Conservation (phyloP, 1,284 basidiomycete genomes). For the Pyrrhoderma lamaoense region DNA sequence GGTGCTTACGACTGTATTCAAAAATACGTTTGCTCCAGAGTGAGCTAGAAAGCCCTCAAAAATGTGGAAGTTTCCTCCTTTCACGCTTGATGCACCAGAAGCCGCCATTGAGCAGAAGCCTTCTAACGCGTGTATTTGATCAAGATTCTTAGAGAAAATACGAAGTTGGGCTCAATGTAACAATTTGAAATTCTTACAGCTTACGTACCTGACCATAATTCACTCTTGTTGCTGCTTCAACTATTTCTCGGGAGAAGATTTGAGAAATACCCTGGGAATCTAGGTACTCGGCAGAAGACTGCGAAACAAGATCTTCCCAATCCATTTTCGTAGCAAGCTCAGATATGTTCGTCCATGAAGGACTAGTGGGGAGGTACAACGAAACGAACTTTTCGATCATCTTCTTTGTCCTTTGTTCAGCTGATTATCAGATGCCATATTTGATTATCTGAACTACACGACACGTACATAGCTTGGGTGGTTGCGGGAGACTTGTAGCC, state of each 20-base stretch:
- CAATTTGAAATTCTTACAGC: not conserved
- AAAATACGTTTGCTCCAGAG: constrained; percentile 60
- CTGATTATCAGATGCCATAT: not conserved
- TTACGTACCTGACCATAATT: constrained; percentile 76
- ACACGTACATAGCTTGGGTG: constrained; percentile 49
- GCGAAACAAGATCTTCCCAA: constrained; percentile 45
- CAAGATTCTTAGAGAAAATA: constrained; percentile 44
- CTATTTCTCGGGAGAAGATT: constrained; percentile 67
- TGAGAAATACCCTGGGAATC: constrained; percentile 46
- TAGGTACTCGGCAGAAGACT: constrained; percentile 58
- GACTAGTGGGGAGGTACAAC: constrained; percentile 54
- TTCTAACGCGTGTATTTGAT: constrained; percentile 75
- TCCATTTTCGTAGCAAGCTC: constrained; percentile 48
- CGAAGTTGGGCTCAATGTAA: not conserved
- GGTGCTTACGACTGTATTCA: constrained; percentile 56
- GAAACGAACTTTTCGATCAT: constrained; percentile 49
- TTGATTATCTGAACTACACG: not conserved
- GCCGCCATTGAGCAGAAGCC: constrained; percentile 73
- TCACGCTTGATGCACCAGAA: constrained; percentile 56
- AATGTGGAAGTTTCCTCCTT: constrained; percentile 80
- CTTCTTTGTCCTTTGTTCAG: constrained; percentile 42
- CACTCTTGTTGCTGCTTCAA: constrained; percentile 79
- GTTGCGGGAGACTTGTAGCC: constrained; percentile 63
- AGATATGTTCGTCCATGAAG: constrained; percentile 59
- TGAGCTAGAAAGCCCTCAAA: constrained; percentile 76